Conservation (phyloP, 768 basidiomycete species). For the Crassisporium funariophilum region DNA sequence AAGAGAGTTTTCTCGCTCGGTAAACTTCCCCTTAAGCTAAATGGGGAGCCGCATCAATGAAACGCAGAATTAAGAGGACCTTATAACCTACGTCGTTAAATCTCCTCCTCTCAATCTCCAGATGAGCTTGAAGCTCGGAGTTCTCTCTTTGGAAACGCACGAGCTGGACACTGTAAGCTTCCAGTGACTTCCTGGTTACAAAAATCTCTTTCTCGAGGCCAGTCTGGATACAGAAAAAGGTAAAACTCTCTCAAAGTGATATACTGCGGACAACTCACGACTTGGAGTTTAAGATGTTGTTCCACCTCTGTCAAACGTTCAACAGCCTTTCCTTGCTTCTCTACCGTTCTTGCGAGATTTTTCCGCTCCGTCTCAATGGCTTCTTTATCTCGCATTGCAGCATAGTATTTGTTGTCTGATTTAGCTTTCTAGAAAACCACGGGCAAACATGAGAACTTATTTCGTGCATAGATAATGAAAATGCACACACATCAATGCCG, state of each 20-base stretch:
- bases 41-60: no score
- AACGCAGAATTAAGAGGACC: not conserved
- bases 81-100: constrained; percentile 38
- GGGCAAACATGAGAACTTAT: no score
- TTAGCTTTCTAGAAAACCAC: constrained; percentile 99
- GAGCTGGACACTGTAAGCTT: constrained; percentile 25
- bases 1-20: constrained; percentile 37
- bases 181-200: constrained; percentile 31
- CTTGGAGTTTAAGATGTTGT: constrained; percentile 55
- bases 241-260: not conserved
- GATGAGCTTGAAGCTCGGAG: constrained; percentile 32
- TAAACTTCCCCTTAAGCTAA: no score
- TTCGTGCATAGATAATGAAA: not conserved
- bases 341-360: constrained; percentile 49
- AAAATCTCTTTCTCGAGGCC: constrained; percentile 49
- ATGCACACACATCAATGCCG: constrained; percentile 60
- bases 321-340: constrained; percentile 54
- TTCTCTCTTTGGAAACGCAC: constrained; percentile 23
- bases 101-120: constrained; percentile 41
- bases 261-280: constrained; percentile 46
- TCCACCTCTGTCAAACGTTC: constrained; percentile 69
- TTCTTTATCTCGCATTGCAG: constrained; percentile 88
- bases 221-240: not conserved
- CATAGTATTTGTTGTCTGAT: constrained; percentile 92
- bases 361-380: constrained; percentile 78